A percentile compares a stretch with the other conserved stretches of the same genome.
Evolutionary conservation across 192 early-diverging fungal genomes (phyloP).

Genomic region (Coemansia sp.): DNA sequence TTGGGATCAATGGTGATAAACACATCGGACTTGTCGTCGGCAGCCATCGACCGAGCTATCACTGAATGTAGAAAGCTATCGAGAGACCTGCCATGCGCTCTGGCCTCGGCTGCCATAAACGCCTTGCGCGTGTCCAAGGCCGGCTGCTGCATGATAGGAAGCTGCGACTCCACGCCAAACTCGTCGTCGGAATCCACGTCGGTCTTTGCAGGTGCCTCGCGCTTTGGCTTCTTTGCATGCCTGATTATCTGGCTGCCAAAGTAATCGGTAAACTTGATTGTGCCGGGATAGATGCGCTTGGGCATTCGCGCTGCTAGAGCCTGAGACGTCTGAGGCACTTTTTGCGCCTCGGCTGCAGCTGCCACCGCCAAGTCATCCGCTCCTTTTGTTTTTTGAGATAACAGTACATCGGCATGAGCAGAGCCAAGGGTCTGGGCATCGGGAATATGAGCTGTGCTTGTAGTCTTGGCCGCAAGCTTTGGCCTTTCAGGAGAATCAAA

Average conservation of each 20-base stretch:
- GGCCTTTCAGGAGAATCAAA: slow-evolving; percentile 43
- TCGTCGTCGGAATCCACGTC: slow-evolving; percentile 7
- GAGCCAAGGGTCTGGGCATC: too few species aligned
- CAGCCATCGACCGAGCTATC: slow-evolving; percentile 33
- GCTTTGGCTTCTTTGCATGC: slow-evolving; percentile 33
- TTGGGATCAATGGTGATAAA: slow-evolving; percentile 33
- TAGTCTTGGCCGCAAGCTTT: not conserved
- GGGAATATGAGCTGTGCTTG: not conserved
- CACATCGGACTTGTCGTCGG: slow-evolving; percentile 27
- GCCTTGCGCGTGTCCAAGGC: slow-evolving; percentile 40
- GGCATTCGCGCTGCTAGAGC: slow-evolving; percentile 10
- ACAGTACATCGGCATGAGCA: too few species aligned
- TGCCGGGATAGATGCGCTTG: slow-evolving; percentile 39
- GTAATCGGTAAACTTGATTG: slow-evolving; percentile 42
- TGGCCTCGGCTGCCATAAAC: slow-evolving; percentile 1
- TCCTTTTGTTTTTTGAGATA: not conserved
- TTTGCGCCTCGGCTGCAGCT: not conserved
- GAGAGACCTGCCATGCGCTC: not conserved
- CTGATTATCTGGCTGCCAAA: slow-evolving; percentile 42
- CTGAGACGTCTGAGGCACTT: not conserved
- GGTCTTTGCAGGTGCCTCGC: not conserved
- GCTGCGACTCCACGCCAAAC: slow-evolving; percentile 2
- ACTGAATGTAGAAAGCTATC: slow-evolving; percentile 21
- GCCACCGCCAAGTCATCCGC: not conserved
- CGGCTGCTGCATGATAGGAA: slow-evolving; percentile 9